Base-by-base conservation (phyloP, 2,329 filamentous ascomycete species). In the Aspergillus sclerotialis region DNA sequence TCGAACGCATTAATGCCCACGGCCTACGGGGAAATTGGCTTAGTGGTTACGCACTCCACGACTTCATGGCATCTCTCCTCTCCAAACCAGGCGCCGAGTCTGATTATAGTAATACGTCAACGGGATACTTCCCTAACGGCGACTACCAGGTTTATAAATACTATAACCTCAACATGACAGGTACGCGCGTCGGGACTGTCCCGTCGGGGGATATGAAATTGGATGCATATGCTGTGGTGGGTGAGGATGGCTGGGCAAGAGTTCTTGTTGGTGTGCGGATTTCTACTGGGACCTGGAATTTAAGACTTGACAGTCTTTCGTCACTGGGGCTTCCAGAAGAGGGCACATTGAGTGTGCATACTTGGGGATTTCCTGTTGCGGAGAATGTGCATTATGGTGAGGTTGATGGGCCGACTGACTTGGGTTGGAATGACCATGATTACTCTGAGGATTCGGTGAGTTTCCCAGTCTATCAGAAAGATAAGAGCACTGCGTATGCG, bases 71-170 rank as follows among this genome's bases (percentile, higher is more conserved):
- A 6, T 55, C 56, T 25, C 52, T 70, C n/a, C 35, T 69, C 1
- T 50, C 46, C 12, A 65, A 62, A 37, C 39, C 50, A 2, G 40
- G 51, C 11, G 48, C 48, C 3, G 42, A 51, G 8, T 39, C 35
- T 23, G 33, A 39, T n/a, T 53, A 53, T 30, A 44, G 36, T 23
- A 32, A 43, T 9, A 49, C 44, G 1, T 60, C 52, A 1, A 49
- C 46, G 1, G 61, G 55, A 1, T 70, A 69, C 43, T 60, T 43
- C 27, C 53, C 64, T 2, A 63, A 55, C 23, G 61, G 62, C 2
- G 64, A 68, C 15, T 71, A 56, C 49, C 64, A 69, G 33, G 57
- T 71, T 7, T 72, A 72, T 45, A 63, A 65, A 34, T 70, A 69
- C 49, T 72, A 71, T 45, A 53, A 60, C 28, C 43, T 52, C 3